Base-by-base conservation (phyloP, 2,329 filamentous ascomycete genomes). In the Pseudocercospora fijiensis region DNA sequence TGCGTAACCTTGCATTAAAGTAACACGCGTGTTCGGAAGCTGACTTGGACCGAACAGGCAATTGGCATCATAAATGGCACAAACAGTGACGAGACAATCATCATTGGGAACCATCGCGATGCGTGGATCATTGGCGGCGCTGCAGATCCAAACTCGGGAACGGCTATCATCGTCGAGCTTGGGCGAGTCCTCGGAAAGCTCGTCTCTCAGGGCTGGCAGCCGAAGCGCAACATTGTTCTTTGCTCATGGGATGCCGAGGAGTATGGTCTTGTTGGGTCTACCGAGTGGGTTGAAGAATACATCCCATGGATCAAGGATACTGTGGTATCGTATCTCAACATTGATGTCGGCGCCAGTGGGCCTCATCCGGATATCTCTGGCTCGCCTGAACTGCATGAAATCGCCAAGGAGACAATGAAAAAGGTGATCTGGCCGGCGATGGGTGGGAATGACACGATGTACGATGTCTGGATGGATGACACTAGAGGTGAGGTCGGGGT, bases 211-310 rank as follows among this genome's bases (percentile, higher is more conserved):
- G 82, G 83, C 1, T 84, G 83, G 82, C 81, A 82, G 67, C 83
- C 83, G 1, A 76, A 77, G 28, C 76, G 83, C 3, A 85, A 80
- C 0, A 83, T 84, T 33, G 77, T 80, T 1, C 74, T 81, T 41
- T 75, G 71, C 56, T 76, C 73, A 22, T 81, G 79, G 79, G 79
- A 81, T 64, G 78, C 75, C 5, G 79, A 81, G 58, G 77, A 79
- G 64, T 80, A 73, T 57, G 76, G 75, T 9, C 71, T 80, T 4
- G 65, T 79, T 16, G 73, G 72, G 49, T 79, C 76, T 22, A 82
- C 80, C 0, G 81, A 83, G 66, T 82, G 79, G 79, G 77, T 82
- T 52, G 81, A 83, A 66, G 81, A 82, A 66, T 81, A 79, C 70
- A 73, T 81, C 9, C 33, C 33, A 2, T 37, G 33, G 33, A 37